These are phyloP conservation scores for Groenewaldozyma tartarivorans DNA, from an alignment of 805 yeast genomes.

Conservation along the genomic window DNA sequence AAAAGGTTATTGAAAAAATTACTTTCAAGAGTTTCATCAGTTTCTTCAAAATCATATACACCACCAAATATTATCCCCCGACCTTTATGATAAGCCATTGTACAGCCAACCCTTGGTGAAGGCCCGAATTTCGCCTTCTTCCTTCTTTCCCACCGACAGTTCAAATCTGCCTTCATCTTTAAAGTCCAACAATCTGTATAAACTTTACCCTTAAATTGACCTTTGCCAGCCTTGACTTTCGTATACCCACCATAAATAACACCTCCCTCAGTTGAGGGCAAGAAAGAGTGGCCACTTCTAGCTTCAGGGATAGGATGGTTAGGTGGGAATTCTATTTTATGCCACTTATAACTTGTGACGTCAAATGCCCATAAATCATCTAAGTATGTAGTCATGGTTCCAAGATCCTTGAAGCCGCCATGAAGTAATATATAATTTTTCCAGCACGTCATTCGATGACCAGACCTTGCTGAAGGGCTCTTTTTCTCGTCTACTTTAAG, in stretches of 20 bases:
- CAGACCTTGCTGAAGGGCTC: constrained; percentile 76
- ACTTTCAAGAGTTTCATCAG: constrained; percentile 84
- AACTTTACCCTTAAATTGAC: constrained; percentile 84
- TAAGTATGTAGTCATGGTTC: constrained; percentile 71
- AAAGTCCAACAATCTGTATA: constrained; percentile 78
- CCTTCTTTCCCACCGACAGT: constrained; percentile 80
- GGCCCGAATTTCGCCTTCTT: constrained; percentile 86
- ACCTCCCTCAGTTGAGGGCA: constrained; percentile 73
- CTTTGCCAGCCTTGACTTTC: constrained; percentile 77
- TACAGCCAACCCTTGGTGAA: constrained; percentile 88
- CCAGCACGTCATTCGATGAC: constrained; percentile 87
- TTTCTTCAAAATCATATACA: constrained; percentile 89
- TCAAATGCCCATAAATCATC: constrained; percentile 91
- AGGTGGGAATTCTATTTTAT: constrained; percentile 75
- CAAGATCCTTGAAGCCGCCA: constrained; percentile 92
- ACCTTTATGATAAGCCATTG: constrained; percentile 80
- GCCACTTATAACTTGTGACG: constrained; percentile 83
- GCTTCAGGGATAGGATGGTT: constrained; percentile 80
- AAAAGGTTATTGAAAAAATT: constrained; percentile 71
- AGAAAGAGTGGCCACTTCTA: constrained; percentile 83
- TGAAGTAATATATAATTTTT: constrained; percentile 75
- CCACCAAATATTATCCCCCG: constrained; percentile 94
- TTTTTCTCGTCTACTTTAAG: constrained; percentile 66
- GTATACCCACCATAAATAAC: constrained; percentile 89
- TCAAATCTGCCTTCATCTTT: constrained; percentile 77